These are phyloP conservation scores for Lecanicillium sp. DNA, from an alignment of 2,329 filamentous ascomycete genomes.

Conservation along the genomic window DNA sequence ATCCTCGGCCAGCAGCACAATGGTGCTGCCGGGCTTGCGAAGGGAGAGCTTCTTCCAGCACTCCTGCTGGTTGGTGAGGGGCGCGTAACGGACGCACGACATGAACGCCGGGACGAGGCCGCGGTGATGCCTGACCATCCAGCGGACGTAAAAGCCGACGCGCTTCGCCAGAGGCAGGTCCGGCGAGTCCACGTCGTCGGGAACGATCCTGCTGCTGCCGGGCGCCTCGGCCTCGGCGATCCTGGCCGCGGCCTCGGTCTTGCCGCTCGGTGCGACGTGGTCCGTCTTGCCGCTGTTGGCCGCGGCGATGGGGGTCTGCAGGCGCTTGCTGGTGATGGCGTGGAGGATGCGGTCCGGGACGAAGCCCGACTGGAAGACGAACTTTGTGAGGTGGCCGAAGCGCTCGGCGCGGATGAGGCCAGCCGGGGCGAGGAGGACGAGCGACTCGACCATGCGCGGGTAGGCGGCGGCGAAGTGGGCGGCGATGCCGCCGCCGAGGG, in stretches of 20 bases:
- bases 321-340: slow-evolving; percentile 40
- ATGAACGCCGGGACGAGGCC: slow-evolving; percentile 58
- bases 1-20: slow-evolving; percentile 44
- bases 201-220: slow-evolving; percentile 13
- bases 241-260: slow-evolving; percentile 37
- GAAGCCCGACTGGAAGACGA: slow-evolving; percentile 49
- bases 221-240: slow-evolving; percentile 22
- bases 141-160: slow-evolving; percentile 48
- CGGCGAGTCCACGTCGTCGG: slow-evolving; percentile 12
- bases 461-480: slow-evolving; percentile 69
- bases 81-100: slow-evolving; percentile 49
- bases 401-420: slow-evolving; percentile 60
- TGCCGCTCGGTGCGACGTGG: slow-evolving; percentile 25
- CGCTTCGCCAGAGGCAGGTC: slow-evolving; percentile 37
- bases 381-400: slow-evolving; percentile 43
- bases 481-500: slow-evolving; percentile 72
- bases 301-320: slow-evolving; percentile 45
- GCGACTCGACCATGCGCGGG: slow-evolving; percentile 59
- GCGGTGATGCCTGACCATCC: slow-evolving; percentile 50
- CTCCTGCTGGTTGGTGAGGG: slow-evolving; percentile 46
- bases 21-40: slow-evolving; percentile 38
- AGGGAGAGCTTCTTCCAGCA: slow-evolving; percentile 42
- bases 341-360: slow-evolving; percentile 48
- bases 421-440: slow-evolving; percentile 73
- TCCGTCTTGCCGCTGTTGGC: slow-evolving; percentile 21